Evolutionary conservation across 139 green algal genomes (phyloP).

Genomic region (Chlorella ohadii): DNA sequence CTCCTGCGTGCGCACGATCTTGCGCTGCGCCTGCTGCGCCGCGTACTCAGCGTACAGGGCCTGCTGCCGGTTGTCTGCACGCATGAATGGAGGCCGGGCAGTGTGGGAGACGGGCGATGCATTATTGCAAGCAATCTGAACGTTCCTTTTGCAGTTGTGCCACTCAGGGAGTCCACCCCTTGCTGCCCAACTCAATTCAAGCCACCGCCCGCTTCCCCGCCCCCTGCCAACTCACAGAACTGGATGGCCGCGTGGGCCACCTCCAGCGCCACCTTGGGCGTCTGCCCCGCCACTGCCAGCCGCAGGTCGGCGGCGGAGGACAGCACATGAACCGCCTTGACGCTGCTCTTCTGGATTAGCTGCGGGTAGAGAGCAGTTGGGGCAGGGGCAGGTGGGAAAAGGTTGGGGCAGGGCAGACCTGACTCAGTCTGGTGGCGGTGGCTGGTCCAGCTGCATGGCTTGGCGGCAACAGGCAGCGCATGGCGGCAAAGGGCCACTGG

Average conservation of each 20-base stretch:
- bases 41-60: constrained; percentile 41
- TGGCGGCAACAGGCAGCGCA: not conserved
- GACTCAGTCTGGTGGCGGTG: no score
- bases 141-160: no score
- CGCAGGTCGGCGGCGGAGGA: constrained; percentile 35
- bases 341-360: constrained; percentile 43
- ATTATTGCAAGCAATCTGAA: no score
- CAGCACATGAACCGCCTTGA: constrained; percentile 62
- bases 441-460: no score
- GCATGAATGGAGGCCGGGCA: no score
- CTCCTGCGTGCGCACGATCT: constrained; percentile 67
- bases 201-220: not conserved
- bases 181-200: no score
- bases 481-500: no score
- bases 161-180: no score
- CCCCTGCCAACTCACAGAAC: constrained; percentile 45
- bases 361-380: not conserved
- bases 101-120: no score
- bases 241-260: constrained; percentile 60
- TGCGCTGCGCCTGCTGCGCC: constrained; percentile 58
- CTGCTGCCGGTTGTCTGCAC: constrained; percentile 41
- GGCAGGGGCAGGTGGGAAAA: not conserved
- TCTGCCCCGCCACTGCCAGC: constrained; percentile 66
- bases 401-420: not conserved
- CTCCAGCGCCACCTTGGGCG: constrained; percentile 58